phyloP scores from a whole-genome alignment of 257 asterid genomes.

The Dorcoceras hygrometricum region DNA sequence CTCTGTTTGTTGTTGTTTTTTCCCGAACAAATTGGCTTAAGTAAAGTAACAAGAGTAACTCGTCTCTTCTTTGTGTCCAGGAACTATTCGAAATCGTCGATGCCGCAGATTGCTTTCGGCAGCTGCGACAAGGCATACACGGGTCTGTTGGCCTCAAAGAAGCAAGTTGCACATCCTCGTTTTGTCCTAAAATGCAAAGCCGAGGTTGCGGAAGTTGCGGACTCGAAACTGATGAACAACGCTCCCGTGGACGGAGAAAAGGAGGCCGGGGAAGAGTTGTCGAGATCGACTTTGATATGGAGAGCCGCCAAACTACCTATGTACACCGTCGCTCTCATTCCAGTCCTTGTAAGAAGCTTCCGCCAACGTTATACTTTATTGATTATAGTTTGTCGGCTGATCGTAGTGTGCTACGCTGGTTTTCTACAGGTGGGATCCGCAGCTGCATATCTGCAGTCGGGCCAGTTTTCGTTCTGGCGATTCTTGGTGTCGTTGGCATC shows the following conservation, averaged over 20 bases:
- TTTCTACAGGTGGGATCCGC: slow-evolving; percentile 52
- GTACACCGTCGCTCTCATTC: slow-evolving; percentile 49
- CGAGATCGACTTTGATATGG: slow-evolving; percentile 37
- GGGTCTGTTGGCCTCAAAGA: not conserved
- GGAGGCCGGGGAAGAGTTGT: slow-evolving; percentile 1
- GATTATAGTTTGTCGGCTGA: not conserved
- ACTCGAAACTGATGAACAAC: not conserved
- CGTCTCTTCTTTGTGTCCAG: not conserved
- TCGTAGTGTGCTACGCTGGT: slow-evolving; percentile 19
- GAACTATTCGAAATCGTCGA: slow-evolving; percentile 3
- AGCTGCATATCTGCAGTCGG: slow-evolving; percentile 37
- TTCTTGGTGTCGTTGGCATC: slow-evolving; percentile 43
- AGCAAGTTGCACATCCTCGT: not conserved
- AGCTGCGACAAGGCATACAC: not conserved
- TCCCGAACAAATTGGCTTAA: not conserved
- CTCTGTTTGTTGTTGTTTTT: not conserved
- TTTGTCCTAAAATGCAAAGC: slow-evolving; percentile 21
- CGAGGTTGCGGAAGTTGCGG: slow-evolving; percentile 5
- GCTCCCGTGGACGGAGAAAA: slow-evolving; percentile 12
- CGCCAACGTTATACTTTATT: slow-evolving; percentile 2
- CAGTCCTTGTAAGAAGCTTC: slow-evolving; percentile 33
- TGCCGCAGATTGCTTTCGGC: slow-evolving; percentile 11
- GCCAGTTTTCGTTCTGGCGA: slow-evolving; percentile 36
- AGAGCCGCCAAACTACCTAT: slow-evolving; percentile 51
- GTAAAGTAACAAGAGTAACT: too few relatives aligned